Evolutionary conservation across 2,329 filamentous ascomycete species (phyloP), one percentile per base, ranked within the genome.

Genomic region (Penicillium rolfsii): DNA sequence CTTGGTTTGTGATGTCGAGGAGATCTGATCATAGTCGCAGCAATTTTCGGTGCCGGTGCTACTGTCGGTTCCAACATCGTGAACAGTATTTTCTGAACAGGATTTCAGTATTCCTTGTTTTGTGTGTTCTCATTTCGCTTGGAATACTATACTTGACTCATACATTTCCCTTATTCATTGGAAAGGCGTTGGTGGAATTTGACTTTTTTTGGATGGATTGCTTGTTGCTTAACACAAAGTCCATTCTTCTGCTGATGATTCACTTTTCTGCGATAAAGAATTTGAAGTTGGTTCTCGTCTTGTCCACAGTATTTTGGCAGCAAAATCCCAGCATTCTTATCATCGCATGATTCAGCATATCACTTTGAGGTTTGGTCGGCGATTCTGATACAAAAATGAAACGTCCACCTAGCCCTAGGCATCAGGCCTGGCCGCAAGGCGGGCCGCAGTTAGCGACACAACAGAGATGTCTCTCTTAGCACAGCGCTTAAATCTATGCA

Each of bases 31-130:
- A 24, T 55, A 6, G 54, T 30, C 70, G 84, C 85, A 48, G 92
- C 93, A 30, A 92, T 97, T 68, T 96, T 96, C 71, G 94, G 94
- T 76, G 94, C 94, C 52, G 93, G 94, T 77, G 93, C 94, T 52
- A 95, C 91, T 1, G 89, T 97, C 65, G 93, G 93, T 73, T 87
- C 89, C 68, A 95, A 96, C 74, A 87, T 97, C 73, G 92, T 97
- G 68, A 95, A 96, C 78, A 87, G 89, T 65, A 96, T 96, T 70
- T 95, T 97, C 77, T 96, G 87, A 80, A 61, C 45, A 46, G 46
- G 52, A 28, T n/a, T 12, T 35, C 16, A 33, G 7, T 36, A 3
- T 41, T 16, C n/a, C 16, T 22, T 30, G 8, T 11, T 12, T 19
- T 33, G 9, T 22, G 16, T 43, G 36, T 22, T 28, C 22, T 46